Conservation (phyloP, 495 filamentous ascomycete species). For the Penicillium bialowiezense region DNA sequence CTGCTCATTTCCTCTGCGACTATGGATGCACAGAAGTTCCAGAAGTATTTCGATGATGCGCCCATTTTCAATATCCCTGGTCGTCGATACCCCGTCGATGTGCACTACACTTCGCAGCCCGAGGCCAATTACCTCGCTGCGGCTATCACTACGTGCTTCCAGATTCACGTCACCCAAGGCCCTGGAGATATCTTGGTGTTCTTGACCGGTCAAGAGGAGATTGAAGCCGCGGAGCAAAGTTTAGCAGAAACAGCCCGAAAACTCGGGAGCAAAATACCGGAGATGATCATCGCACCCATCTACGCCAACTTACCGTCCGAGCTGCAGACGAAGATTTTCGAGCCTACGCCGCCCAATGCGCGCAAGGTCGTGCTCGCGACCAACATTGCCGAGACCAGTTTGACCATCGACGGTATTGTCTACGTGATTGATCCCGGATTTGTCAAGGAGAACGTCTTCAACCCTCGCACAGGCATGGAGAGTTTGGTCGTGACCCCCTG, state of each 20-base stretch:
- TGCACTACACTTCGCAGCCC: conserved; percentile 87
- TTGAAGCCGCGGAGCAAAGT: conserved; percentile 79
- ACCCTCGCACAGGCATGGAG: conserved; percentile 88
- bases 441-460: conserved; percentile 94
- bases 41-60: conserved; percentile 87
- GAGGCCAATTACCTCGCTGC: conserved; percentile 95
- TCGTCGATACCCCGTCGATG: conserved; percentile 84
- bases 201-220: conserved; percentile 87
- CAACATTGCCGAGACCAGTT: conserved; percentile 85
- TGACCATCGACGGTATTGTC: conserved; percentile 88
- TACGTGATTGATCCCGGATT: conserved; percentile 92
- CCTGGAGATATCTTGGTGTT: conserved; percentile 89
- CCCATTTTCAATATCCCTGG: conserved; percentile 97
- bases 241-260: conserved; percentile 78
- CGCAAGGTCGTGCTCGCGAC: conserved; percentile 86
- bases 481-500: conserved; percentile 87
- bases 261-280: conserved; percentile 76
- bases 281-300: conserved; percentile 83
- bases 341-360: conserved; percentile 75
- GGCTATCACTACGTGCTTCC: conserved; percentile 89
- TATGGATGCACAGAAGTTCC: conserved; percentile 92
- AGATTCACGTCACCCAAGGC: conserved; percentile 88
- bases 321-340: conserved; percentile 83
- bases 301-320: conserved; percentile 88
- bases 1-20: conserved; percentile 93